These are phyloP conservation scores for Aspergillus amoenus DNA, from an alignment of 2,329 filamentous ascomycete species.

Conservation along the genomic window DNA sequence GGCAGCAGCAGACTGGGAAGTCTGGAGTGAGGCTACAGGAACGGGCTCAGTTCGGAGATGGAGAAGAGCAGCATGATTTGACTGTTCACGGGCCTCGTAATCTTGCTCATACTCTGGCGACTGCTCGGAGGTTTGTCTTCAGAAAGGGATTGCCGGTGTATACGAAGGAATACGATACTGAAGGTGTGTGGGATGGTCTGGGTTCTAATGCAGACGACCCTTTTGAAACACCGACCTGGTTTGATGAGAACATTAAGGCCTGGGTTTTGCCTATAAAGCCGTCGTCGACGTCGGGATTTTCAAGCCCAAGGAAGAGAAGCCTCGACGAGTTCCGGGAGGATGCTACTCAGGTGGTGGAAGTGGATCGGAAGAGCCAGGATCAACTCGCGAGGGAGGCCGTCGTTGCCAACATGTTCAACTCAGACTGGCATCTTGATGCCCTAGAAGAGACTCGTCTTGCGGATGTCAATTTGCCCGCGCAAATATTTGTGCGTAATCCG, in stretches of 20 bases:
- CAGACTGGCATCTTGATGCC: conserved; percentile 70
- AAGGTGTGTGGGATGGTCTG: conserved; percentile 26
- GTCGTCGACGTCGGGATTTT: conserved; percentile 15
- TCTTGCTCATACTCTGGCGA: conserved; percentile 76
- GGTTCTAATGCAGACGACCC: conserved; percentile 20
- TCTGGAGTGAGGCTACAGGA: too few relatives aligned
- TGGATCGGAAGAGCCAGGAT: conserved; percentile 35
- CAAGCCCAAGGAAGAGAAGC: conserved; percentile 47
- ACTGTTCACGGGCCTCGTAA: conserved; percentile 81
- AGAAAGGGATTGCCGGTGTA: conserved; percentile 75
- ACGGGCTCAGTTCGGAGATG: conserved; percentile 13
- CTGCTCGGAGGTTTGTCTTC: conserved; percentile 80
- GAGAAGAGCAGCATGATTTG: conserved; percentile 41
- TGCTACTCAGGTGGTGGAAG: conserved; percentile 1
- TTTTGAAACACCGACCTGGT: conserved; percentile 62
- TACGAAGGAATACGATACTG: conserved; percentile 64
- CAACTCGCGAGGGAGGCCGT: conserved; percentile 59
- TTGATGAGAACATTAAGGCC: conserved; percentile 74
- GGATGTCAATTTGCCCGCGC: conserved; percentile 66
- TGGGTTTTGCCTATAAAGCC: conserved; percentile 71
- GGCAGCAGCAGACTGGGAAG: too few relatives aligned
- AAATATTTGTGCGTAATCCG: conserved; percentile 66
- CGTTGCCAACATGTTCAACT: conserved; percentile 77
- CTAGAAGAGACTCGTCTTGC: conserved; percentile 66
- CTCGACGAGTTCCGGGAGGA: conserved; percentile 49